Conservation (phyloP, 2,329 filamentous ascomycete species). For the Epichloe scottii region DNA sequence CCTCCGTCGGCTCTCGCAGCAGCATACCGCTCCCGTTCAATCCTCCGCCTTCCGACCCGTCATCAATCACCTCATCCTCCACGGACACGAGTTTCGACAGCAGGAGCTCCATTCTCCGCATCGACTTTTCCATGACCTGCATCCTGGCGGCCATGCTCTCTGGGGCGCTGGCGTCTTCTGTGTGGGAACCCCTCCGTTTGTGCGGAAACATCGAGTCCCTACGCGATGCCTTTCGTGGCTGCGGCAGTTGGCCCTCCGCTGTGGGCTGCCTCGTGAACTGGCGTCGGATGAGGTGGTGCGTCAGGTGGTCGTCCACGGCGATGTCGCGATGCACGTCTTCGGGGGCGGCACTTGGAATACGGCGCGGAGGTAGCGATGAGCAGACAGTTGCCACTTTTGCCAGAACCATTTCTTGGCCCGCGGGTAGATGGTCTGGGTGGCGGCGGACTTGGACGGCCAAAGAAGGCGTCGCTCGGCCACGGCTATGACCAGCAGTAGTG, state of each 20-base stretch:
- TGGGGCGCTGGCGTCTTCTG: conserved; percentile 29
- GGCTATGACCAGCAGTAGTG: conserved; percentile 59
- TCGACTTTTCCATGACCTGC: conserved; percentile 36
- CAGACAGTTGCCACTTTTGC: conserved; percentile 55
- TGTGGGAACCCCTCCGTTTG: conserved; percentile 37
- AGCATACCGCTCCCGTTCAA: conserved; percentile 18
- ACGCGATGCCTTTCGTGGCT: conserved; percentile 25
- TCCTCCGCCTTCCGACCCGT: conserved; percentile 15
- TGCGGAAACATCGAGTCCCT: conserved; percentile 44
- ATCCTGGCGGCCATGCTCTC: conserved; percentile 32
- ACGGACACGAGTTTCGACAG: conserved; percentile 25
- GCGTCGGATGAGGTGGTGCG: conserved; percentile 42
- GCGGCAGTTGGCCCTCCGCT: conserved; percentile 16
- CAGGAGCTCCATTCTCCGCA: conserved; percentile 36
- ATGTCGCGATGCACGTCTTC: conserved; percentile 45
- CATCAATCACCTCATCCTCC: conserved; percentile 15
- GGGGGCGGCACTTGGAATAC: conserved; percentile 61
- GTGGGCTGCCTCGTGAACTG: conserved; percentile 39
- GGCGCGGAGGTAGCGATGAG: conserved; percentile 57
- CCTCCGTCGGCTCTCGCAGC: conserved; percentile 12
- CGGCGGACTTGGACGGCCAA: conserved; percentile 32
- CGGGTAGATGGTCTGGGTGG: conserved; percentile 11
- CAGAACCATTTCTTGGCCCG: conserved; percentile 39
- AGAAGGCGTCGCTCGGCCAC: conserved; percentile 57
- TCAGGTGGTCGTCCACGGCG: conserved; percentile 45